Base-by-base conservation (phyloP, 192 early-diverging fungal species). In the Borealophlyctis nickersoniae region DNA sequence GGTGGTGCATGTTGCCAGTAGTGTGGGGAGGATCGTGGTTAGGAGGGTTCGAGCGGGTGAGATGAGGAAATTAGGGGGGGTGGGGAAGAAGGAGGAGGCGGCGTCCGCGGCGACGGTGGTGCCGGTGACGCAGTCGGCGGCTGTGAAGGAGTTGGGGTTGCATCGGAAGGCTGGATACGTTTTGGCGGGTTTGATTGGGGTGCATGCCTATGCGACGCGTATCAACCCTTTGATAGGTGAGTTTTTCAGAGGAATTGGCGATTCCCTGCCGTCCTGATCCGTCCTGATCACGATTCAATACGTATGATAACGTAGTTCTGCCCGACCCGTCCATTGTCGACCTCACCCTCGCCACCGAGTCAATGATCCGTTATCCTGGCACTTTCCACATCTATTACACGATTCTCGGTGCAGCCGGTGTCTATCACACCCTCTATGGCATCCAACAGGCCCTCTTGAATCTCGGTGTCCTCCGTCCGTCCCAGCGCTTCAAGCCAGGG, bases 241-340 rank as follows among this genome's bases (percentile, higher is more conserved):
- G 66, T 22, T 2, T n/a, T n/a, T n/a, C n/a, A n/a, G n/a, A n/a
- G n/a, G n/a, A n/a, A n/a, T n/a, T n/a, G n/a, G n/a, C n/a, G n/a
- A n/a, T n/a, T n/a, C n/a, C n/a, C n/a, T n/a, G n/a, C n/a, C n/a
- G n/a, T n/a, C 11, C 19, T 14, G 54, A 14, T 57, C 19, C 39
- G 9, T 51, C n/a, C 31, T 53, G 19, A 53, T 54, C 50, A n/a
- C 9, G 1, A 1, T 13, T n/a, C 24, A n/a, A 16, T 11, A 51
- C 32, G 3, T 27, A 24, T 28, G 19, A 31, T 26, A 5, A 57
- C 4, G 28, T 56, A 23, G 51, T 28, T 14, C 27, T 67, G 11
- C 26, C 28, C 7, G 69, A 70, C 34, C 61, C 69, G n/a, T 64
- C 60, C n/a, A 70, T 70, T 49, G 35, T 70, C 2, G 62, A 70